Conservation (phyloP, 2,329 filamentous ascomycete species). For the Aspergillus chevalieri region DNA sequence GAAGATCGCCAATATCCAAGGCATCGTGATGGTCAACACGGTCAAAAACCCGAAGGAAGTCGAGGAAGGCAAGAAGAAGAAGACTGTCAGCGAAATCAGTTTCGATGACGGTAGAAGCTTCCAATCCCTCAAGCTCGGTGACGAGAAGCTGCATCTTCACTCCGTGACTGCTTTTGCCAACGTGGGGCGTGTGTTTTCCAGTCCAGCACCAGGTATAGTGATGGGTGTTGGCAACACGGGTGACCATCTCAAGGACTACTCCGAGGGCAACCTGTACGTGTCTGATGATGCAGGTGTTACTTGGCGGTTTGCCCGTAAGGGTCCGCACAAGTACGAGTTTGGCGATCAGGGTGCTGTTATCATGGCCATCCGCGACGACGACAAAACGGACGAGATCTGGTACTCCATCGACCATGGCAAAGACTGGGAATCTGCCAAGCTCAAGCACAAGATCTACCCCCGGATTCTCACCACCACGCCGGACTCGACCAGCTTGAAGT, state of each 20-base stretch:
- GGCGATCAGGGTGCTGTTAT: constrained; percentile 88
- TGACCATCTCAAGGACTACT: constrained; percentile 62
- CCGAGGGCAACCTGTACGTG: constrained; percentile 72
- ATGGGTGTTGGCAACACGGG: constrained; percentile 94
- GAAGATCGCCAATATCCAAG: constrained; percentile 84
- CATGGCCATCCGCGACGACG: constrained; percentile 68
- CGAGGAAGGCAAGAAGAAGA: constrained; percentile 57
- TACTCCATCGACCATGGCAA: constrained; percentile 91
- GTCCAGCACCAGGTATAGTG: constrained; percentile 82
- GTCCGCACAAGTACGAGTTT: constrained; percentile 92
- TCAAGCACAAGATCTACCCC: constrained; percentile 66
- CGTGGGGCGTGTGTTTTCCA: constrained; percentile 82
- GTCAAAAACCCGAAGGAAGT: constrained; percentile 82
- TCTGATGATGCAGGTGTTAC: constrained; percentile 86
- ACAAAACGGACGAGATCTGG: constrained; percentile 53
- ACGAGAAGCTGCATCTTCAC: constrained; percentile 73
- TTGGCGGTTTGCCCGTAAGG: constrained; percentile 67
- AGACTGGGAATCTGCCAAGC: constrained; percentile 66
- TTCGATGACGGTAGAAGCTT: constrained; percentile 94
- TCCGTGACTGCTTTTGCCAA: constrained; percentile 83
- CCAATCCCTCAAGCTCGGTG: constrained; percentile 61
- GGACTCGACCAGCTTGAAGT: constrained; percentile 89
- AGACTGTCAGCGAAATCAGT: constrained; percentile 71
- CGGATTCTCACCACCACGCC: constrained; percentile 76
- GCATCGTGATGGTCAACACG: constrained; percentile 82